These are phyloP conservation scores for Leccinum broughii DNA, from an alignment of 768 basidiomycete species.

Conservation along the genomic window DNA sequence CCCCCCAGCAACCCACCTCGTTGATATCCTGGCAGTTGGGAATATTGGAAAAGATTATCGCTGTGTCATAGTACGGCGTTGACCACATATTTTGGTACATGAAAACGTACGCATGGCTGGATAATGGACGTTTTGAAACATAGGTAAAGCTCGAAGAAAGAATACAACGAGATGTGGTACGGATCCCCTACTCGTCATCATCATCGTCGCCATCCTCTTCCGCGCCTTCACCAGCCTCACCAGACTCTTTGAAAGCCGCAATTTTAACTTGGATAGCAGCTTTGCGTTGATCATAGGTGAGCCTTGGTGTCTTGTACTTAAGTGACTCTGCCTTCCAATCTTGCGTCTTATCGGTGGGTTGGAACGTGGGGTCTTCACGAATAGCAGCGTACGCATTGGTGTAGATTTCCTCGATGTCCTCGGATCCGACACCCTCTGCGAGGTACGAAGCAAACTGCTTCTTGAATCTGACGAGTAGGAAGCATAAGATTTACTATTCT, in stretches of 20 bases:
- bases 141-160: slow-evolving; percentile 1
- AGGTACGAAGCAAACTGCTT: slow-evolving; percentile 97
- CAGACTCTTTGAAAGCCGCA: slow-evolving; percentile 80
- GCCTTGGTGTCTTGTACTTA: slow-evolving; percentile 68
- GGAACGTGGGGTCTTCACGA: slow-evolving; percentile 90
- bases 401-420: slow-evolving; percentile 97
- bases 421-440: slow-evolving; percentile 91
- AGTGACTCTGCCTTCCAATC: slow-evolving; percentile 89
- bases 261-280: slow-evolving; percentile 85
- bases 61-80: slow-evolving; percentile 17
- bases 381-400: slow-evolving; percentile 91
- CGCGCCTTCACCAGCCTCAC: slow-evolving; percentile 37
- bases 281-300: slow-evolving; percentile 76
- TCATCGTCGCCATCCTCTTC: slow-evolving; percentile 45
- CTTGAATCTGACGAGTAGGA: slow-evolving; percentile 67
- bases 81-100: slow-evolving; percentile 16
- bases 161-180: not conserved
- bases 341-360: slow-evolving; percentile 82
- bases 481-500: slow-evolving; percentile 2
- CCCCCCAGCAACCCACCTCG: slow-evolving; percentile 32
- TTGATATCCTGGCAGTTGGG: slow-evolving; percentile 58
- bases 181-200: slow-evolving; percentile 48
- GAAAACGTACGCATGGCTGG: slow-evolving; percentile 21
- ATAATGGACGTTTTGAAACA: slow-evolving; percentile 16
- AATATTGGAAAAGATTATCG: slow-evolving; percentile 44